Evolutionary conservation across 108 stramenopile genomes (phyloP), one percentile per base, ranked within the genome.

Genomic region (Cyclotella kingstonii): DNA sequence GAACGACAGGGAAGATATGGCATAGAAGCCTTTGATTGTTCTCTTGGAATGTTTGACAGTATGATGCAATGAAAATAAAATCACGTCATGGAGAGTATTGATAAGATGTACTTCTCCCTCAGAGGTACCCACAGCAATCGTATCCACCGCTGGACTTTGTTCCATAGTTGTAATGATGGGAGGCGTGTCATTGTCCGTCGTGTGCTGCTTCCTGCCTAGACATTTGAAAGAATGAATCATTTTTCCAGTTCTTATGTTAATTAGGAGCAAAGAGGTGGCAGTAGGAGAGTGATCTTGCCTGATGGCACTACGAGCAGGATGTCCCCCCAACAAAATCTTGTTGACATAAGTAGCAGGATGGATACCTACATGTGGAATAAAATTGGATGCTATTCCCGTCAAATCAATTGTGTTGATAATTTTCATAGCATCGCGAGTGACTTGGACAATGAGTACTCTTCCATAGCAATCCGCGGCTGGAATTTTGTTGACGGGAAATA

Each of bases 331-430:
- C 5, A 93, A 40, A 47, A 93, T 88, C 61, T 93, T 93, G 77
- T 93, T 93, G 38, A 93, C 77, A 68, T 93, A 93, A 17, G 91
- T 87, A 17, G 86, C 76, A 27, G 91, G 91, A 68, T 93, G 91
- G 15, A 87, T 59, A 11, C 84, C 84, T 9, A 77, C 72, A 25
- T 62, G 31, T 1, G 91, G 86, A 27, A 66, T 66, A 60, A 92
- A 87, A 33, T 63, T 39, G 46, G 81, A 52, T 6, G 68, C 60
- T 34, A 66, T 39, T 22, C 58, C 70, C 5, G 34, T 38, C 48
- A 92, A 62, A 31, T 62, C 54, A 40, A 89, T 79, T 3, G 82
- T 80, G 25, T 83, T 87, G 68, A 85, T 76, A 22, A 92, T 65
- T 18, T 38, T 53, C 46, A 92, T 42, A 1, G 73, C 48, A 4